Percentiles rank a stretch among this genome's conserved stretches.
phyloP scores from a whole-genome alignment of 2,329 filamentous ascomycete genomes.

The Allantophomopsis cytisporea region DNA sequence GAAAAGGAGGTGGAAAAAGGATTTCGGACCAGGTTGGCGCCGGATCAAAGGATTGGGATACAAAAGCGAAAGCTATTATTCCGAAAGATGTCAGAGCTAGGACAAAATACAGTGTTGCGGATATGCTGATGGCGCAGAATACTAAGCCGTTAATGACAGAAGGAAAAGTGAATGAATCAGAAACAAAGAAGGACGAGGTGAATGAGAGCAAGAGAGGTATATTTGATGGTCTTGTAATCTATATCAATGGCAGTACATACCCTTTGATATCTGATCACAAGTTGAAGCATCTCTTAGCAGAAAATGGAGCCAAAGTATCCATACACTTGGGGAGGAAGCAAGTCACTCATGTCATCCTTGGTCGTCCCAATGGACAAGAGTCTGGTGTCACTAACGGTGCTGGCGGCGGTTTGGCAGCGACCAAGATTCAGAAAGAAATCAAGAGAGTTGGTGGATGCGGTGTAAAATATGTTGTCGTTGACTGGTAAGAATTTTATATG shows the following conservation, averaged over 20 bases:
- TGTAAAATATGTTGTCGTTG: constrained; percentile 66
- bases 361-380: constrained; percentile 32
- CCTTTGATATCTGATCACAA: constrained; percentile 76
- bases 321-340: constrained; percentile 56
- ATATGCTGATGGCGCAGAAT: constrained; percentile 33
- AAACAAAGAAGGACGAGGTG: constrained; percentile 31
- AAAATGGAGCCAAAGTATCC: constrained; percentile 61
- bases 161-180: constrained; percentile 34
- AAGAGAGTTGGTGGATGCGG: constrained; percentile 48
- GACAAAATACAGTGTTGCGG: constrained; percentile 26
- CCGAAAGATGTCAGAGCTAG: constrained; percentile 22
- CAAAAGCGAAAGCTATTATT: constrained; percentile 27
- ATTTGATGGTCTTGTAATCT: constrained; percentile 61
- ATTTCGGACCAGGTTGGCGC: constrained; percentile 53
- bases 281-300: constrained; percentile 63
- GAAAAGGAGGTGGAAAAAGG: constrained; percentile 52
- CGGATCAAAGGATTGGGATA: constrained; percentile 42
- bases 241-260: constrained; percentile 78
- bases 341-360: constrained; percentile 80
- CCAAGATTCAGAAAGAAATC: constrained; percentile 76
- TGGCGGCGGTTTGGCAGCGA: constrained; percentile 62
- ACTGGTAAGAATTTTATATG: constrained; percentile 45
- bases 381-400: constrained; percentile 27
- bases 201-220: constrained; percentile 23
- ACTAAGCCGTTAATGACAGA: constrained; percentile 25